Evolutionary conservation across 225 moss, liverwort and hornwort genomes (phyloP).

Genomic region (Antitrichia curtipendula): DNA sequence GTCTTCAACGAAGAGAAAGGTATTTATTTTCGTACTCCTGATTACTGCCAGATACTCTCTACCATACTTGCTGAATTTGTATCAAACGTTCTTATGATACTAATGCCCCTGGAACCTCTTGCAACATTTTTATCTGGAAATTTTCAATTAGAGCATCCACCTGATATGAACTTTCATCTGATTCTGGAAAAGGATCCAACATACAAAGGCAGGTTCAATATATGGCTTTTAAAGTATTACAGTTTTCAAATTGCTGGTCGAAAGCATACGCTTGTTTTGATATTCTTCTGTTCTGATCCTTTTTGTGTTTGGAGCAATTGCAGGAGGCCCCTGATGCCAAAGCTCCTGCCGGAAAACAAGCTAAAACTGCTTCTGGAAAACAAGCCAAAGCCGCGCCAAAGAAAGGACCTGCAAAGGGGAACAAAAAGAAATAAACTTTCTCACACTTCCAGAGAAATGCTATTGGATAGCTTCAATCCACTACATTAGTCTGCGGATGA

Average conservation of each 20-base stretch:
- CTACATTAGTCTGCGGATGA: not conserved
- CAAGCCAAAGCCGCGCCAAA: slow-evolving; percentile 31
- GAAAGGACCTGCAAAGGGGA: slow-evolving; percentile 30
- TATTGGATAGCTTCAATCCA: not conserved
- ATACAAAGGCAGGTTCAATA: not conserved
- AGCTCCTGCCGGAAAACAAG: slow-evolving; percentile 37
- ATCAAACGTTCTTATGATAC: not conserved
- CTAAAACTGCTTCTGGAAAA: slow-evolving; percentile 27
- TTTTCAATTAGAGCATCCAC: not conserved
- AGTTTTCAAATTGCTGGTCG: not conserved
- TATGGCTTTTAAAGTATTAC: not conserved
- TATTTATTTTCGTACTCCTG: not conserved
- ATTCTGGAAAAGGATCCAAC: not conserved
- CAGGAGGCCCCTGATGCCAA: slow-evolving; percentile 40
- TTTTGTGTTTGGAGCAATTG: not conserved
- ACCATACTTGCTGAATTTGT: not conserved
- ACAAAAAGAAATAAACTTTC: slow-evolving; percentile 31
- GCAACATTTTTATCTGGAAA: not conserved
- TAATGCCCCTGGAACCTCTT: not conserved
- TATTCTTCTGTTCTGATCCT: not conserved
- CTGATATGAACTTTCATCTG: not conserved
- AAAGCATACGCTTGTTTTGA: not conserved
- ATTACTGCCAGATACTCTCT: not conserved
- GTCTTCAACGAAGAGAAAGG: slow-evolving; percentile 49
- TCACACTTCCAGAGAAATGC: not conserved